phyloP scores from a whole-genome alignment of 2,329 filamentous ascomycete genomes.

The Nectriaceae sp. region DNA sequence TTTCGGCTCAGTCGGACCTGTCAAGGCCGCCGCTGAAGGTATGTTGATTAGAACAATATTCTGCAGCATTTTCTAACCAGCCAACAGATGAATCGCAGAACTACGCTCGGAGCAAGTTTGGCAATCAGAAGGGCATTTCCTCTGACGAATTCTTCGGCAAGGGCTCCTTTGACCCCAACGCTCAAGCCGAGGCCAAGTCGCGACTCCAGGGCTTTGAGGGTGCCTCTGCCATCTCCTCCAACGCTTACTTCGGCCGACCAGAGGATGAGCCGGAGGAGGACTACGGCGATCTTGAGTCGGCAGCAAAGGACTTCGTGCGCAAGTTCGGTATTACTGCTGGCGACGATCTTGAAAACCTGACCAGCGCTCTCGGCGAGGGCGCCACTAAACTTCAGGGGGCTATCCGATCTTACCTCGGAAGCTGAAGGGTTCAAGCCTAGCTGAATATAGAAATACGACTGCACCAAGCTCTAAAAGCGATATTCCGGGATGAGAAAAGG shows the following conservation, averaged over 20 bases:
- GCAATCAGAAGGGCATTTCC: constrained; percentile 90
- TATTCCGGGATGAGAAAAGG: constrained; percentile 12
- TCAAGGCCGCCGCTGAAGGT: constrained; percentile 72
- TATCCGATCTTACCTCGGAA: constrained; percentile 64
- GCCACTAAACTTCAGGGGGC: constrained; percentile 80
- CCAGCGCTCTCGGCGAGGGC: constrained; percentile 80
- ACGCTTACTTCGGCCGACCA: constrained; percentile 93
- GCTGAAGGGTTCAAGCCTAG: constrained; percentile 38
- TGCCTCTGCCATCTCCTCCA: constrained; percentile 88
- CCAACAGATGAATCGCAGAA: constrained; percentile 70
- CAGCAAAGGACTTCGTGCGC: constrained; percentile 93
- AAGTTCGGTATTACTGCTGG: constrained; percentile 95
- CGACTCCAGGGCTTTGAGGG: constrained; percentile 92
- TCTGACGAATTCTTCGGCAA: constrained; percentile 99
- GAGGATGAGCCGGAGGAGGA: constrained; percentile 80
- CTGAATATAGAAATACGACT: constrained; percentile 7
- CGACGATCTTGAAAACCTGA: constrained; percentile 92
- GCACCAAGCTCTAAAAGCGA: constrained; percentile 11
- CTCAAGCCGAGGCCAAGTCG: constrained; percentile 82
- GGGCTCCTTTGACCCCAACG: constrained; percentile 77
- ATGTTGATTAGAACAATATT: too few relatives aligned
- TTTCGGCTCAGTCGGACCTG: constrained; percentile 81
- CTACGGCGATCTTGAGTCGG: constrained; percentile 89
- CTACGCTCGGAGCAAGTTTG: constrained; percentile 87
- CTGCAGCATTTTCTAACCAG: constrained; percentile 9